A percentile compares a stretch with the other conserved stretches of the same genome.
Conservation (phyloP, 2,329 filamentous ascomycete genomes). For the Davidsoniella australis region DNA sequence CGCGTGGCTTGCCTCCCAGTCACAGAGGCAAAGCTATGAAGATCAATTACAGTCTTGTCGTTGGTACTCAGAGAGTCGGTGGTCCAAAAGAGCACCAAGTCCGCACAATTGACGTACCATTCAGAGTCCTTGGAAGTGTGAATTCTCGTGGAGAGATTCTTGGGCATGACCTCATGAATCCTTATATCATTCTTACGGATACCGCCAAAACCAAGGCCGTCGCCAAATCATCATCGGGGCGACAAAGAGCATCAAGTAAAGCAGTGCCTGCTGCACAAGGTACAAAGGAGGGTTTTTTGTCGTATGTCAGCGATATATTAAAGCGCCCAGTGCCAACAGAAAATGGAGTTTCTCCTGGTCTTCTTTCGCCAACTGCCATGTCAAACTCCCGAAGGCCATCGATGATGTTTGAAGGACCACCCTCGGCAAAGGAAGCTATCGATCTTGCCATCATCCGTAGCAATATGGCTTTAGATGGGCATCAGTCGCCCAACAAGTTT, state of each 20-base stretch:
- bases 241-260: slow-evolving; percentile 17
- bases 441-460: slow-evolving; percentile 79
- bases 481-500: slow-evolving; percentile 78
- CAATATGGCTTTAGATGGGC: slow-evolving; percentile 48
- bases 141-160: slow-evolving; percentile 76
- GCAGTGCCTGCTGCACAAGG: slow-evolving; percentile 15
- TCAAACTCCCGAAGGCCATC: slow-evolving; percentile 38
- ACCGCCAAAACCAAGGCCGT: slow-evolving; percentile 39
- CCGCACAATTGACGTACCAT: slow-evolving; percentile 80
- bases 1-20: slow-evolving; percentile 74
- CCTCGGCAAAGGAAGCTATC: slow-evolving; percentile 67
- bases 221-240: slow-evolving; percentile 14
- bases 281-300: slow-evolving; percentile 46
- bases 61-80: slow-evolving; percentile 77
- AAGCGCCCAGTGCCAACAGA: slow-evolving; percentile 28
- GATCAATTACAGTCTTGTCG: slow-evolving; percentile 75
- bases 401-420: slow-evolving; percentile 32
- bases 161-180: slow-evolving; percentile 85
- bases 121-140: slow-evolving; percentile 83
- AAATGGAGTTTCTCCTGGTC: slow-evolving; percentile 35
- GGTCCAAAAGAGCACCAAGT: slow-evolving; percentile 66
- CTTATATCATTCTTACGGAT: slow-evolving; percentile 78
- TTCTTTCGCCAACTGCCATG: slow-evolving; percentile 56
- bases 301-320: slow-evolving; percentile 62
- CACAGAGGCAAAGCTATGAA: slow-evolving; percentile 89